Conservation (phyloP, 257 asterid species). For the Solanum tarijense region DNA sequence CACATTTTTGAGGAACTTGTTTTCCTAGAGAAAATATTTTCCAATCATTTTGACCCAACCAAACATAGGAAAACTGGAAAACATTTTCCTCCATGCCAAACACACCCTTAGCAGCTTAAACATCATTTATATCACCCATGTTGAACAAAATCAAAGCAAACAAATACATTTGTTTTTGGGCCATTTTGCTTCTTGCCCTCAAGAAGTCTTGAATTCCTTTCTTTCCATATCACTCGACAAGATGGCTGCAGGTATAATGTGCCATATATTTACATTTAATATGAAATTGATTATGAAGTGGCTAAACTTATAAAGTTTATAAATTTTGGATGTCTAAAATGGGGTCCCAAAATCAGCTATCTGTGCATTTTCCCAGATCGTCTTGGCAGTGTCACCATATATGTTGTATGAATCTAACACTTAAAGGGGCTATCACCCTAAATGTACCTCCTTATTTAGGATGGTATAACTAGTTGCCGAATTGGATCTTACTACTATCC, state of each 20-base stretch:
- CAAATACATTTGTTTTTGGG: too few species aligned
- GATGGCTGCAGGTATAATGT: background rate
- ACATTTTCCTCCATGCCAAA: too few species aligned
- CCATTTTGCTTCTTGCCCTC: background rate
- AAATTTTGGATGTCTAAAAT: background rate
- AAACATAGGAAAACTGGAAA: background rate
- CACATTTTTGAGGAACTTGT: background rate
- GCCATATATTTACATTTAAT: background rate
- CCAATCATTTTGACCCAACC: too few species aligned
- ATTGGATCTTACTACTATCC: background rate
- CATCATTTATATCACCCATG: too few species aligned
- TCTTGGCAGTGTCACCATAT: background rate
- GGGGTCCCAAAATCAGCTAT: background rate
- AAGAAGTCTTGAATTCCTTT: background rate
- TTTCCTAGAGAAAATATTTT: background rate
- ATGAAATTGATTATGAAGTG: background rate
- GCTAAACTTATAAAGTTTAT: background rate
- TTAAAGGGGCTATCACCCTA: background rate
- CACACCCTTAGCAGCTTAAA: too few species aligned
- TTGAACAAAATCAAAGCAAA: too few species aligned
- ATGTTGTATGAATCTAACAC: background rate
- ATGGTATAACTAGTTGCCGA: background rate
- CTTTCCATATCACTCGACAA: background rate
- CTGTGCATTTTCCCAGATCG: background rate
- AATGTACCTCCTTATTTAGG: background rate